Percentiles rank a stretch among this genome's conserved stretches.
phyloP scores from a whole-genome alignment of 2,329 filamentous ascomycete genomes.

The Cladophialophora yegresii region DNA sequence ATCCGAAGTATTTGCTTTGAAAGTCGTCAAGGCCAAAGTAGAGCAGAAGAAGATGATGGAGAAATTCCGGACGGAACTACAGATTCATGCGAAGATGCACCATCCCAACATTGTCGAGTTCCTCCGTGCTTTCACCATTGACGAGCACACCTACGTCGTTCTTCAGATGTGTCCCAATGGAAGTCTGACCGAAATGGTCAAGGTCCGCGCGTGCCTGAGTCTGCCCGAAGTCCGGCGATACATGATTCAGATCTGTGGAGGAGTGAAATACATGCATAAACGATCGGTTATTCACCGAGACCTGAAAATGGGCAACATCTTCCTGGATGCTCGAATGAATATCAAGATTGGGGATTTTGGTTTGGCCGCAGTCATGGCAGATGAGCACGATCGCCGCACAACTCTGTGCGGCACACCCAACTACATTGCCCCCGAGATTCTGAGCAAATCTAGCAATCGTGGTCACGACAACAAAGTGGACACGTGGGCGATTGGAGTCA shows the following conservation, averaged over 20 bases:
- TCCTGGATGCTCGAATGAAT: conserved; percentile 92
- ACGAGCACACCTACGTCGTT: conserved; percentile 87
- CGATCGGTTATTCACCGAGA: conserved; percentile 96
- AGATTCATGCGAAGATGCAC: conserved; percentile 97
- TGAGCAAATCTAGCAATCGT: conserved; percentile 75
- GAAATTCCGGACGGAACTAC: conserved; percentile 77
- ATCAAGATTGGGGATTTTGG: conserved; percentile 98
- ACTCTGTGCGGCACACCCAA: conserved; percentile 97
- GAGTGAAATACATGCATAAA: conserved; percentile 96
- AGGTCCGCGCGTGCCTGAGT: conserved; percentile 83
- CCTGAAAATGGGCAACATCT: conserved; percentile 97
- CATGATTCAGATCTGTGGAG: conserved; percentile 90
- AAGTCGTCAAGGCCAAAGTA: conserved; percentile 55
- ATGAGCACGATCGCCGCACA: conserved; percentile 88
- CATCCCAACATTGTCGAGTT: conserved; percentile 97
- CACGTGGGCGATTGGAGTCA: conserved; percentile 97
- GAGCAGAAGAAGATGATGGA: conserved; percentile 55
- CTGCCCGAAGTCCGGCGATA: conserved; percentile 94
- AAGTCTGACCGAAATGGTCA: conserved; percentile 96
- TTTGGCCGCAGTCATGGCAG: conserved; percentile 85
- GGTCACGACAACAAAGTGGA: conserved; percentile 98
- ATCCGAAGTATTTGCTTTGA: conserved; percentile 52
- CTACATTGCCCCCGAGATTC: conserved; percentile 94
- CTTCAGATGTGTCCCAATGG: conserved; percentile 94
- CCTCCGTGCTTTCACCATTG: conserved; percentile 87